Conservation (phyloP, 441 rosid genomes). For the Mallotus repandus region DNA sequence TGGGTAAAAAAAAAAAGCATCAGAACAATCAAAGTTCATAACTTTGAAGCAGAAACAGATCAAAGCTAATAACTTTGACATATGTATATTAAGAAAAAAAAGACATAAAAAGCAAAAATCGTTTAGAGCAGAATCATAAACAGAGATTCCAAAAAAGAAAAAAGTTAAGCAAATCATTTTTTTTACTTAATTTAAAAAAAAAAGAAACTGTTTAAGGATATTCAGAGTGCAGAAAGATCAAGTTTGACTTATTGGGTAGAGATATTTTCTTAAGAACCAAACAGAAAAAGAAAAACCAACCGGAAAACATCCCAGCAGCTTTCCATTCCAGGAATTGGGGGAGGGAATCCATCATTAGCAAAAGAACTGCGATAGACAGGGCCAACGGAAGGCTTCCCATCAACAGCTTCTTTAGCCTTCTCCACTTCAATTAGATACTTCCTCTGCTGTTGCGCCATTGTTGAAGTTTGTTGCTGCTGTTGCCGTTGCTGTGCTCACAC, state of each 20-base stretch:
- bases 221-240: not conserved
- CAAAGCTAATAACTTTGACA: not conserved
- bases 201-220: not conserved
- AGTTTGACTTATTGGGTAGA: not conserved
- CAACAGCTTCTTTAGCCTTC: slow-evolving; percentile 53
- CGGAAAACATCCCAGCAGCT: slow-evolving; percentile 94
- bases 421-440: slow-evolving; percentile 66
- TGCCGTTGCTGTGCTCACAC: not conserved
- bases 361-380: slow-evolving; percentile 77
- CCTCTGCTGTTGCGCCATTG: slow-evolving; percentile 30
- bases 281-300: slow-evolving; percentile 31
- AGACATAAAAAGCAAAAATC: not conserved
- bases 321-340: slow-evolving; percentile 62
- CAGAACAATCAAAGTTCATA: too few species aligned
- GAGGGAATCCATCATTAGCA: slow-evolving; percentile 74
- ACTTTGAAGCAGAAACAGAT: not conserved
- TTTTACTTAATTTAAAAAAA: too few species aligned
- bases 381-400: slow-evolving; percentile 70
- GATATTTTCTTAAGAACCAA: slow-evolving; percentile 24
- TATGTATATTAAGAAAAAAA: not conserved
- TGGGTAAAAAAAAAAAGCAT: too few species aligned
- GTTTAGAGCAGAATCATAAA: not conserved
- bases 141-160: not conserved
- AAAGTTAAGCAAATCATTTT: not conserved
- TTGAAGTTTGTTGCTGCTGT: too few species aligned